These are phyloP conservation scores for Trichoderma brevicompactum DNA, from an alignment of 2,329 filamentous ascomycete genomes.

Conservation along the genomic window DNA sequence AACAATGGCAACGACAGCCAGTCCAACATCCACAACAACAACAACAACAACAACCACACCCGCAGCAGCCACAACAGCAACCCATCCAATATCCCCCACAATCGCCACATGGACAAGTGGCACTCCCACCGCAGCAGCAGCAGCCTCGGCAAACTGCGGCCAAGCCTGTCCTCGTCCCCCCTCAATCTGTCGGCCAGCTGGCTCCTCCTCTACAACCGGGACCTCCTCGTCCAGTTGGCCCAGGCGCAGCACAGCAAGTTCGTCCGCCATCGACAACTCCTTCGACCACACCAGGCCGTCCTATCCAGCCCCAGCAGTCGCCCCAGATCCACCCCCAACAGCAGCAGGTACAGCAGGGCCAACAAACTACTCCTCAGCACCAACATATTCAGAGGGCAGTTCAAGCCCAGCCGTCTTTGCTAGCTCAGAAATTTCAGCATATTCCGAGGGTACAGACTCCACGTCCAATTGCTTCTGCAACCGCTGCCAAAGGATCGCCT, in stretches of 20 bases:
- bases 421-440: constrained; percentile 30
- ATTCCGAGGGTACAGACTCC: constrained; percentile 30
- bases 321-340: constrained; percentile 31
- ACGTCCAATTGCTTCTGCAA: constrained; percentile 42
- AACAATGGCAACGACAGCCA: constrained; percentile 27
- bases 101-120: constrained; percentile 29
- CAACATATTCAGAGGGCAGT: constrained; percentile 25
- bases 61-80: constrained; percentile 33
- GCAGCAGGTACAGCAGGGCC: constrained; percentile 23
- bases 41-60: constrained; percentile 31
- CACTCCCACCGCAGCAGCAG: constrained; percentile 34
- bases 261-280: constrained; percentile 42
- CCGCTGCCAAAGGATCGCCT: constrained; percentile 34
- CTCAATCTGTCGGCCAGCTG: constrained; percentile 44
- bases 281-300: constrained; percentile 42
- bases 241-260: constrained; percentile 36
- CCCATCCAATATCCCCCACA: constrained; percentile 32
- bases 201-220: constrained; percentile 44
- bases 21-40: constrained; percentile 34
- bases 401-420: constrained; percentile 12
- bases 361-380: constrained; percentile 4
- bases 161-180: constrained; percentile 42
- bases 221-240: constrained; percentile 36
- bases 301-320: constrained; percentile 40
- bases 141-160: constrained; percentile 35